phyloP scores from a whole-genome alignment of 306 rosid genomes.

The Lathyrus tuberosus region DNA sequence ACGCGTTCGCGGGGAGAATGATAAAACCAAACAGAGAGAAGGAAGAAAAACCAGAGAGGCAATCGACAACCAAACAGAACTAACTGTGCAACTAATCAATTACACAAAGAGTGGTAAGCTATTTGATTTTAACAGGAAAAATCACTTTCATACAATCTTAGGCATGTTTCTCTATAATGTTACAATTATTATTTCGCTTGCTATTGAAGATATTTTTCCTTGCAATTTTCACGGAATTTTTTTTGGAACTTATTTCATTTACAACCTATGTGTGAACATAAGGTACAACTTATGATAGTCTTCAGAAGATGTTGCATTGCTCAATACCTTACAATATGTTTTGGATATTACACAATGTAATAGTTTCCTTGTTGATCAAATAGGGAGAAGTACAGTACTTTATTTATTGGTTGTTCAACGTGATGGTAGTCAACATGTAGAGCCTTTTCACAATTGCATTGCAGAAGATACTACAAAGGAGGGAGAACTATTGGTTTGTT shows the following conservation, averaged over 20 bases:
- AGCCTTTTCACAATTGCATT: conserved; percentile 76
- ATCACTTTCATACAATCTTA: too few relatives aligned
- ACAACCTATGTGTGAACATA: conserved; percentile 99
- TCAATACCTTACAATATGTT: conserved; percentile 16
- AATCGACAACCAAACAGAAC: conserved; percentile 85
- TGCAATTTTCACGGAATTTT: conserved; percentile 68
- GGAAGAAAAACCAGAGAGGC: conserved; percentile 87
- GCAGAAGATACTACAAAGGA: conserved; percentile 66
- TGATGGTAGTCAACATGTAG: conserved; percentile 94
- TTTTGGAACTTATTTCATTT: conserved; percentile 97
- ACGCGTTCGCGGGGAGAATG: too few relatives aligned
- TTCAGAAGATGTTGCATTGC: conserved; percentile 23
- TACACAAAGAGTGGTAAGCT: conserved; percentile 83
- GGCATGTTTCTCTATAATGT: too few relatives aligned
- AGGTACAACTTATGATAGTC: conserved; percentile 52
- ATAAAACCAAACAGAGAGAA: too few relatives aligned
- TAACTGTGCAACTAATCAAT: conserved; percentile 93
- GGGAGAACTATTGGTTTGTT: too few relatives aligned
- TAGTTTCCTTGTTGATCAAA: conserved; percentile 36
- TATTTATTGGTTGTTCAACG: conserved; percentile 97
- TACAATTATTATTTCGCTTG: conserved; percentile 25
- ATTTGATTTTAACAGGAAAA: too few relatives aligned
- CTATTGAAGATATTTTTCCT: conserved; percentile 37
- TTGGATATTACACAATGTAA: background rate
- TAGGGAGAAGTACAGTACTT: conserved; percentile 98